Base-by-base conservation (phyloP, 495 filamentous ascomycete species). In the Aspergillus affinis region DNA sequence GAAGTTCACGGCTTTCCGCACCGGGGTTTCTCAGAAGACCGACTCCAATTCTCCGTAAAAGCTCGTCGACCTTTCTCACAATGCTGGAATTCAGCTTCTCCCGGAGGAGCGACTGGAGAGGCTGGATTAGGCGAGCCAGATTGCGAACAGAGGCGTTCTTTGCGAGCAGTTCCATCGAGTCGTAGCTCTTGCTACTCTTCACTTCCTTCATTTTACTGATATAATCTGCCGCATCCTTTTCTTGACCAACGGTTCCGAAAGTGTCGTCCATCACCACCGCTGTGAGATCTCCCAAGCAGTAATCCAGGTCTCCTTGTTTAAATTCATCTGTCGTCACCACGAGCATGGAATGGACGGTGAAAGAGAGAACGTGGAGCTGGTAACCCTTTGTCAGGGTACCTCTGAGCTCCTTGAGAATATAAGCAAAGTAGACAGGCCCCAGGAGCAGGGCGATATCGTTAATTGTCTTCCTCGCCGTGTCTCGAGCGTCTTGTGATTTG, bases 201-300 rank as follows among this genome's bases (percentile, higher is more conserved):
- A 98, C 88, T 76, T 99, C 94, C 74, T 91, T 95, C 90, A 96
- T 97, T 67, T 91, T 88, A 73, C 90, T 97, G 57, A 88, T 84
- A 69, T 99, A 99, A 48, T 92, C 94, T 63, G 93, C 92, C 0
- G 93, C 92, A 65, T 99, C 94, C 70, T 99, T 99, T 67, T 99
- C 94, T 75, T 94, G 87, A 15, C 94, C 94, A n/a, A 88, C 86
- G n/a, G 84, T 86, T 18, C 94, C 94, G 70, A 99, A 99, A 13
- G 92, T 95, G 69, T 98, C 95, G 64, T 99, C 94, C 90, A 98
- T 95, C 54, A 97, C 88, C 47, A 99, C 83, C 4, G 85, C 79
- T 48, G 91, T 84, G 46, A 98, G 85, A 18, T 90, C 81, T 4
- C 77, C 72, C 32, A 97, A 75, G 70, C 93, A 98, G 65, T 97